Conservation (phyloP, 345 rosid species). For the Eutrema heterophyllum region DNA sequence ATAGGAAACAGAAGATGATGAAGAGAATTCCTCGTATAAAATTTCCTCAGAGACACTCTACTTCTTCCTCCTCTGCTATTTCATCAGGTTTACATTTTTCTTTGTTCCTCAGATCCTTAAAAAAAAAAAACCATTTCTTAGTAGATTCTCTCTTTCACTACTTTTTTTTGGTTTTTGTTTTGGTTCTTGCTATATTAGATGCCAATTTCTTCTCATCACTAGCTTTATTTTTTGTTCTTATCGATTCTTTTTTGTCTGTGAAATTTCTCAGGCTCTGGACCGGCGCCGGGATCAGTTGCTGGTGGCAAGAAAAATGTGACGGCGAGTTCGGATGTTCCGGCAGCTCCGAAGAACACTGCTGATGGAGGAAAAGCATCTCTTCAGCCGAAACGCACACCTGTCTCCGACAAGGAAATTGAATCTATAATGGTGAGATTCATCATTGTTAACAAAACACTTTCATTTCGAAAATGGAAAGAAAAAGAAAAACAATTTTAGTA, state of each 20-base stretch:
- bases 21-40: constrained; percentile 70
- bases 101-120: background rate
- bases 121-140: too few species aligned
- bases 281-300: constrained; percentile 23
- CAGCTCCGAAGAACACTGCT: constrained; percentile 46
- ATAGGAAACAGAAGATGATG: constrained; percentile 36
- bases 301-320: constrained; percentile 25
- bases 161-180: background rate
- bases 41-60: constrained; percentile 54
- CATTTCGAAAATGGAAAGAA: background rate
- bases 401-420: constrained; percentile 64
- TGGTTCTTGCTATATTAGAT: background rate
- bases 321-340: constrained; percentile 56
- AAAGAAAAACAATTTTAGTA: background rate
- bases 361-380: constrained; percentile 79
- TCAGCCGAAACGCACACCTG: constrained; percentile 78
- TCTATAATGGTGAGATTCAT: constrained; percentile 48
- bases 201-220: background rate
- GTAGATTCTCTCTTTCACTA: background rate
- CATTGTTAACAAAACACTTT: background rate
- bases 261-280: constrained; percentile 12
- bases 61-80: constrained; percentile 21
- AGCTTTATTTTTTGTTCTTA: background rate
- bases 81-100: constrained; percentile 24
- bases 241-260: background rate